These are phyloP conservation scores for Dactylellina haptotyla DNA, from an alignment of 2,329 filamentous ascomycete genomes.

Conservation along the genomic window DNA sequence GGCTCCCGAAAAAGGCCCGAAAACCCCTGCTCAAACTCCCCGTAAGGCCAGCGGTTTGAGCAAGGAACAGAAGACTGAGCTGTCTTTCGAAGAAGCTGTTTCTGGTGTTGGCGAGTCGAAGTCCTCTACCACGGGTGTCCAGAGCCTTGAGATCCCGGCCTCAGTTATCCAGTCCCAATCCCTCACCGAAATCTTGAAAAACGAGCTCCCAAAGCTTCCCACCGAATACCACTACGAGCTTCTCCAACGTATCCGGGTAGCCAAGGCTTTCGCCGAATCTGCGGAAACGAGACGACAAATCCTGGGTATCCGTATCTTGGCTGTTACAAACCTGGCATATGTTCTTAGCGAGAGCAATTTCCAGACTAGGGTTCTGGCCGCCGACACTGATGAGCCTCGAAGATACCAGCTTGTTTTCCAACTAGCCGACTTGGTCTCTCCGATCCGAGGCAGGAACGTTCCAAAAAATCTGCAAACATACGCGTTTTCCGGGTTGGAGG, in stretches of 20 bases:
- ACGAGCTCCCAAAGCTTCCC: constrained; percentile 73
- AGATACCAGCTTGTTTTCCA: constrained; percentile 91
- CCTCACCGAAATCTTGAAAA: constrained; percentile 69
- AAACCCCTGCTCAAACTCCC: constrained; percentile 55
- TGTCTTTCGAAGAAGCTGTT: constrained; percentile 62
- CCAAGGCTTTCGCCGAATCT: constrained; percentile 79
- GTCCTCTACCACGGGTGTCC: constrained; percentile 67
- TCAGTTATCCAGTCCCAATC: constrained; percentile 66
- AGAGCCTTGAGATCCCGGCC: constrained; percentile 73
- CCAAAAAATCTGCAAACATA: constrained; percentile 83
- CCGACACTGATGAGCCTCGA: constrained; percentile 88
- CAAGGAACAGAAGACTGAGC: constrained; percentile 60
- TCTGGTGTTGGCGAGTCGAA: constrained; percentile 63
- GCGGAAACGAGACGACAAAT: constrained; percentile 76
- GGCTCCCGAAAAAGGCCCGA: constrained; percentile 45
- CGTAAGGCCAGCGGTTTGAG: constrained; percentile 52
- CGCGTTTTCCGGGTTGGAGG: constrained; percentile 82
- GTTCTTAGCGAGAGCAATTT: constrained; percentile 86
- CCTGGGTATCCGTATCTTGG: constrained; percentile 81
- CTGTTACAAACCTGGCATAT: constrained; percentile 89
- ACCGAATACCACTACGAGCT: constrained; percentile 81
- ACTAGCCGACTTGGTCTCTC: constrained; percentile 83
- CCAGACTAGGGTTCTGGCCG: constrained; percentile 82
- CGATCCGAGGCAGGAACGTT: constrained; percentile 65
- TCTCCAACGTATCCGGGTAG: constrained; percentile 81